Evolutionary conservation across 78 protist genomes (phyloP).

Genomic region (Guillardia theta): DNA sequence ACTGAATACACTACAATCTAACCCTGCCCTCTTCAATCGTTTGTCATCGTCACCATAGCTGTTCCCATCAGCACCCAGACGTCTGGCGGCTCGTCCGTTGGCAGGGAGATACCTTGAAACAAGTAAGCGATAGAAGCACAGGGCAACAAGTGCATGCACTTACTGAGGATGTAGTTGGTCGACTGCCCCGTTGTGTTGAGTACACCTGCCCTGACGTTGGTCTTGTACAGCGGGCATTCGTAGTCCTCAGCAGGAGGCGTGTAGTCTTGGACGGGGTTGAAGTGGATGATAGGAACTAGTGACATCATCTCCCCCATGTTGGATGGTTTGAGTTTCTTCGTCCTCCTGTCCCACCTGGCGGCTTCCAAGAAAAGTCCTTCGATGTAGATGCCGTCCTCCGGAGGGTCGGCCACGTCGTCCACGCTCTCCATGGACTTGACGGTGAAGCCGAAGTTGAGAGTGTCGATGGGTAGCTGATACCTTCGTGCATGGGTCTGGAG

Average conservation of each 20-base stretch:
- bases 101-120: not conserved
- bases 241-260: not conserved
- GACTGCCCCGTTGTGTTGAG: constrained; percentile 82
- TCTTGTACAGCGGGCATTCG: constrained; percentile 77
- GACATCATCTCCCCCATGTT: constrained; percentile 58
- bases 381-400: constrained; percentile 80
- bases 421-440: not conserved
- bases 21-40: not conserved
- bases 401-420: not conserved
- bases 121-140: too few species aligned
- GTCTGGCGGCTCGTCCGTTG: not conserved
- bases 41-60: not conserved
- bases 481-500: constrained; percentile 65
- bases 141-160: too few species aligned
- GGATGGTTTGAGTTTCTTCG: constrained; percentile 24
- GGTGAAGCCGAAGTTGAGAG: constrained; percentile 14
- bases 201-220: constrained; percentile 67
- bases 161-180: not conserved
- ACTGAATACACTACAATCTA: not conserved
- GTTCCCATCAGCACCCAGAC: not conserved
- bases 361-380: constrained; percentile 80
- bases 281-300: constrained; percentile 70
- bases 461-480: constrained; percentile 56
- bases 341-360: constrained; percentile 73
- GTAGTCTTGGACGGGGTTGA: not conserved